phyloP scores from a whole-genome alignment of 1,284 basidiomycete species.

The Cerrena zonata region DNA sequence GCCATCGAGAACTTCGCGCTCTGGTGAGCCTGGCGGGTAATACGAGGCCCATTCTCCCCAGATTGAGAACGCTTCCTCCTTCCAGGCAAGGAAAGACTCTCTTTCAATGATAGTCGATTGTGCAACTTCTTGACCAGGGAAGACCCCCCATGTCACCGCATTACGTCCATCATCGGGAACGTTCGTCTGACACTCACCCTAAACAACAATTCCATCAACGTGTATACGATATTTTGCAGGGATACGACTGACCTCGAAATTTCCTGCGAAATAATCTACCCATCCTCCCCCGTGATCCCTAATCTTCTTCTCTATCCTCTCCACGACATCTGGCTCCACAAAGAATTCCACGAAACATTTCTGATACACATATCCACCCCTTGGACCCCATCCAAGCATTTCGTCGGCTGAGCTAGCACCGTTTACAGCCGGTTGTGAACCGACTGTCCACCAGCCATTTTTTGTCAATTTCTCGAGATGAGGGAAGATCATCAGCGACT shows the following conservation, averaged over 20 bases:
- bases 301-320: slow-evolving; percentile 57
- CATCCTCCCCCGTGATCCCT: slow-evolving; percentile 50
- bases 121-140: slow-evolving; percentile 91
- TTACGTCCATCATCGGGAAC: slow-evolving; percentile 77
- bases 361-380: slow-evolving; percentile 90
- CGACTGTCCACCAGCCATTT: slow-evolving; percentile 89
- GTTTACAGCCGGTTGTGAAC: slow-evolving; percentile 92
- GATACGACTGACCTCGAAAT: slow-evolving; percentile 53
- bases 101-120: slow-evolving; percentile 97
- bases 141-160: slow-evolving; percentile 98
- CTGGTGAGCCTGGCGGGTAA: slow-evolving; percentile 72
- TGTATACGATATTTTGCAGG: neutral
- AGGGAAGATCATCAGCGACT: slow-evolving; percentile 78
- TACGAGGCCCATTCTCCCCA: slow-evolving; percentile 93
- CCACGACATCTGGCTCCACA: slow-evolving; percentile 60
- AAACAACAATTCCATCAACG: slow-evolving; percentile 1
- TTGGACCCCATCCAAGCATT: slow-evolving; percentile 88
- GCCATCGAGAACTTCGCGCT: slow-evolving; percentile 67
- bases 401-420: slow-evolving; percentile 70
- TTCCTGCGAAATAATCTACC: slow-evolving; percentile 85
- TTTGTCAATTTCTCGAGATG: slow-evolving; percentile 75
- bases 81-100: slow-evolving; percentile 89
- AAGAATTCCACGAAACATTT: slow-evolving; percentile 99
- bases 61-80: slow-evolving; percentile 95
- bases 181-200: slow-evolving; percentile 84